Base-by-base conservation (phyloP, 345 rosid genomes). In the Eucalyptus regnans region DNA sequence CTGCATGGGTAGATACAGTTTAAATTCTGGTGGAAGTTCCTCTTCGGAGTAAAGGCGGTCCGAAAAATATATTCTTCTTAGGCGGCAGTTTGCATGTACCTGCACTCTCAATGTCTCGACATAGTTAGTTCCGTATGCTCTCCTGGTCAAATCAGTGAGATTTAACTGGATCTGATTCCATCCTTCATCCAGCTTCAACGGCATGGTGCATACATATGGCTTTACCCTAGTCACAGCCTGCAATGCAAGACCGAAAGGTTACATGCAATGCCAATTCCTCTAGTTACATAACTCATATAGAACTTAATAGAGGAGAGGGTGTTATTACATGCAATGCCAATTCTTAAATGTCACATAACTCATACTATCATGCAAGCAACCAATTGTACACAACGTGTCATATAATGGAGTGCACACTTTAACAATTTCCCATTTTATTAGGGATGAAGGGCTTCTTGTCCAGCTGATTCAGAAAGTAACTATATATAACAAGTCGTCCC, bases 111-210 rank as follows among this genome's bases (percentile, higher is more conserved):
- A 90, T n/a, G 99, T 98, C 93, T 97, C 99, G 13, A 97, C 96
- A 46, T 98, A 98, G 91, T 97, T 98, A 90, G 98, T 97, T 89
- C 99, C 99, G 49, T 98, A 98, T 64, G 99, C 99, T 90, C 98
- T 96, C 91, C 96, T 92, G 6, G 99, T 98, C 90, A 97, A 95
- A 94, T 96, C 99, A 88, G 97, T 93, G 88, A 98, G 94, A 91
- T 97, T 96, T 83, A 97, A 93, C 93, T 96, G 98, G 90, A 98
- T 96, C 90, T 97, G 99, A 90, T 98, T 97, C 98, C 99, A 98
- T 29, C 98, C 99, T 16, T 97, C 99, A 50, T 98, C 99, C 98
- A 97, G 89, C 95, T 93, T 96, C 91, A 98, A 88, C 13, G 99
- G 98, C 99, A 96, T 95, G 71, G 99, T 97, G 94, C 99, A 96